phyloP scores from a whole-genome alignment of 345 rosid species.

The Eutrema japonicum region DNA sequence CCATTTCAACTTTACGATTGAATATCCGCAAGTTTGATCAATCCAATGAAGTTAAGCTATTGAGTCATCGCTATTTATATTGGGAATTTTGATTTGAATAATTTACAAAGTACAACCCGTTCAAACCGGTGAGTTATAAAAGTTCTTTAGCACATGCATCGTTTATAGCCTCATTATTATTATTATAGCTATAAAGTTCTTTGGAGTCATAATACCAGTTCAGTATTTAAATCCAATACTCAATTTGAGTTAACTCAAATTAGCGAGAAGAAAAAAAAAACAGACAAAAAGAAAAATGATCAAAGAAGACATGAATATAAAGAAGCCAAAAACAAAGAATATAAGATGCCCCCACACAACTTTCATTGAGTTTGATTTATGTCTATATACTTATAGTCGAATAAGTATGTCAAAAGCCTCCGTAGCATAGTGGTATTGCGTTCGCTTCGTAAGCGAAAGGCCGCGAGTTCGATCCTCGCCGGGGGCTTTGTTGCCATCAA shows the following conservation, averaged over 20 bases:
- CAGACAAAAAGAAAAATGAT: too few species aligned
- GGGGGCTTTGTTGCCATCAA: conserved; percentile 43
- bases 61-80: background rate
- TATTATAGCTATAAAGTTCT: background rate
- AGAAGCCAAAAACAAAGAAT: too few species aligned
- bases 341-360: too few species aligned
- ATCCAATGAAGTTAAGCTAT: background rate
- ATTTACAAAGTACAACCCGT: background rate
- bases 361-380: too few species aligned
- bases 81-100: background rate
- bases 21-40: background rate
- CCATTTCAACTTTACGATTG: background rate
- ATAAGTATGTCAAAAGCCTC: conserved; percentile 41
- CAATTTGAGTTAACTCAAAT: background rate
- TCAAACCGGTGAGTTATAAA: too few species aligned
- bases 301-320: too few species aligned
- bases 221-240: background rate
- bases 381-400: too few species aligned
- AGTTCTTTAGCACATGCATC: too few species aligned
- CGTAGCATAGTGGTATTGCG: conserved; percentile 99
- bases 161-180: too few species aligned
- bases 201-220: background rate
- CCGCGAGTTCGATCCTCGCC: conserved; percentile 99
- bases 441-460: conserved; percentile 99
- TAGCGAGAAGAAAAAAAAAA: background rate